Conservation (phyloP, 176 grass and related monocot genomes). For the Oryza officinalis region DNA sequence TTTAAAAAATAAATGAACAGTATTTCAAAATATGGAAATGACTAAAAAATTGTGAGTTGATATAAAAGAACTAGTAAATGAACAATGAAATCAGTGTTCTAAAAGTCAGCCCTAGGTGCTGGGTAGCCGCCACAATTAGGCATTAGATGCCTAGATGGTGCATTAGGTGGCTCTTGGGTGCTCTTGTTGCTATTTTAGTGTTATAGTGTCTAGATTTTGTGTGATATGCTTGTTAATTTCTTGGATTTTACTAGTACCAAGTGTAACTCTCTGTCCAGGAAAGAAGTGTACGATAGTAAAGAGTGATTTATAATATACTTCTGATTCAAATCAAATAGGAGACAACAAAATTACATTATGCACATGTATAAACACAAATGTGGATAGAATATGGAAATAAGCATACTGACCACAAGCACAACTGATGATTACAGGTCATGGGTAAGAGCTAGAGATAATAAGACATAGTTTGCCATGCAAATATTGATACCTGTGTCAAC, state of each 20-base stretch:
- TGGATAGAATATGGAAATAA: neutral
- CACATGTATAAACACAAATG: slow-evolving; percentile 9
- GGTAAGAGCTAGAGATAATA: neutral
- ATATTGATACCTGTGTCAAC: slow-evolving; percentile 82
- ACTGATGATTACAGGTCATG: slow-evolving; percentile 13
- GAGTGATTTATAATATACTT: neutral
- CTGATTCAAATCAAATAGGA: slow-evolving; percentile 9
- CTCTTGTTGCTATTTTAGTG: neutral
- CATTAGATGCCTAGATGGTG: neutral
- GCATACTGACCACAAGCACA: neutral
- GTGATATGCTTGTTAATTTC: neutral
- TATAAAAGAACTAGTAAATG: neutral
- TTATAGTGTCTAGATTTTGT: neutral
- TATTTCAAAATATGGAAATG: slow-evolving; percentile 16
- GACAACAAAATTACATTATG: slow-evolving; percentile 6
- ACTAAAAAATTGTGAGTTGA: neutral
- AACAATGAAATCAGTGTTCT: neutral
- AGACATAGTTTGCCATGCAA: neutral
- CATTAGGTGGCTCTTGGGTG: neutral
- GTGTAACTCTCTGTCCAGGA: slow-evolving; percentile 20
- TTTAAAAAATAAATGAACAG: neutral
- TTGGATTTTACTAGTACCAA: neutral
- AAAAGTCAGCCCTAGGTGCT: neutral
- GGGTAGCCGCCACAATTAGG: neutral
- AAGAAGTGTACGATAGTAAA: neutral